Evolutionary conservation across 2,329 filamentous ascomycete species (phyloP).

Genomic region (Exserohilum rostratum): DNA sequence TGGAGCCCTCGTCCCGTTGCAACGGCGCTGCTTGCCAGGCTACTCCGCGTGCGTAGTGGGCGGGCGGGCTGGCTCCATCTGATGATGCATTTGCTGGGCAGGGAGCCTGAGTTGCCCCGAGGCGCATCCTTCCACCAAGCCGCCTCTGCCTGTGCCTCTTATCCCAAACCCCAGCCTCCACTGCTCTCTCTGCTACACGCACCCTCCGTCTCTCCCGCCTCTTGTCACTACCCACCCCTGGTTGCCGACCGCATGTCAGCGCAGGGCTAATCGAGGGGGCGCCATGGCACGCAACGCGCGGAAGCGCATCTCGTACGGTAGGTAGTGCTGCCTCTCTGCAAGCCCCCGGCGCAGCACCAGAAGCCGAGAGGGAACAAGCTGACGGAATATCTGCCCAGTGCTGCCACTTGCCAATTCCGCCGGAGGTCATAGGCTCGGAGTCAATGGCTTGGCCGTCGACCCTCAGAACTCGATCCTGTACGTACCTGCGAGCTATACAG

Average conservation of each 20-base stretch:
- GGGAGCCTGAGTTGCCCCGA: slow-evolving; percentile 6
- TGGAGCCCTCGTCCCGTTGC: slow-evolving; percentile 5
- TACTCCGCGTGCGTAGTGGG: slow-evolving; percentile 5
- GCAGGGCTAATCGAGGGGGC: slow-evolving; percentile 18
- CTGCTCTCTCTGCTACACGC: background rate
- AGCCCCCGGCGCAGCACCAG: slow-evolving; percentile 3
- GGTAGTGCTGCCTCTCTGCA: slow-evolving; percentile 20
- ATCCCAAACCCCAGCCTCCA: background rate
- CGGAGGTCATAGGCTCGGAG: slow-evolving; percentile 88
- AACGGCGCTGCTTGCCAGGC: slow-evolving; percentile 9
- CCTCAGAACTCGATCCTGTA: slow-evolving; percentile 83
- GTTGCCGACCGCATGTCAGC: slow-evolving; percentile 23
- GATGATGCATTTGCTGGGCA: slow-evolving; percentile 10
- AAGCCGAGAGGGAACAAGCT: slow-evolving; percentile 12
- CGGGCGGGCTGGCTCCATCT: slow-evolving; percentile 5
- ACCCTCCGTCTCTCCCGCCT: background rate
- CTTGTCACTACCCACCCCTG: background rate
- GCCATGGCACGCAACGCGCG: slow-evolving; percentile 59
- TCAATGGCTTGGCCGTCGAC: slow-evolving; percentile 93
- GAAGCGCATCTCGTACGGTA: slow-evolving; percentile 61
- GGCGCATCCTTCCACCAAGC: slow-evolving; percentile 7
- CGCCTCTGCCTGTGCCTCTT: background rate
- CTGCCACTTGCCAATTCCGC: slow-evolving; percentile 74
- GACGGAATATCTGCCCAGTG: slow-evolving; percentile 55
- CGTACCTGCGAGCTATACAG: slow-evolving; percentile 43